Base-by-base conservation (phyloP, 1,284 basidiomycete species). In the Caloboletus firmus region DNA sequence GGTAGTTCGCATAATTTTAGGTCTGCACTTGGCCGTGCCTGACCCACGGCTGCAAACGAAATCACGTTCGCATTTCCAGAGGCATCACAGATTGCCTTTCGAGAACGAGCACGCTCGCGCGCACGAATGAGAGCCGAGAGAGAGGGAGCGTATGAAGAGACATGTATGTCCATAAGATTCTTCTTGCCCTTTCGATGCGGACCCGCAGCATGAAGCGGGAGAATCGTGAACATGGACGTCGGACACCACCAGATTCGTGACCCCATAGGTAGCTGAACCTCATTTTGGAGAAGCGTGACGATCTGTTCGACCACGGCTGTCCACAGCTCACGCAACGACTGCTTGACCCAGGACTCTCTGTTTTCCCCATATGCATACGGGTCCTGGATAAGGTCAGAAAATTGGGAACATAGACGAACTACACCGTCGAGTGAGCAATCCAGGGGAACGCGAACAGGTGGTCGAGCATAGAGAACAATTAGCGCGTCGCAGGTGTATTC, bases 401-500 rank as follows among this genome's bases (percentile, higher is more conserved):
- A 37, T 7, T 36, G 35, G 2, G n/a, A 36, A 7, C 35, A 36
- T 36, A 18, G n/a, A 6, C 28, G 34, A n/a, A 12, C 18, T 13
- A 45, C 15, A 9, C 20, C 18, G 24, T n/a, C 10, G 36, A 41
- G 17, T 1, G 22, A 22, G 36, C 35, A 30, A n/a, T 39, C 20
- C 37, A 39, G 35, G 10, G 35, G 26, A 1, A 68, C 44, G 22
- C 55, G 61, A 12, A 57, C 20, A 17, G 58, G 56, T 10, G 30
- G 43, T 4, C 46, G 47, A 37, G 48, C 42, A 12, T 32, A 17
- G 35, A 52, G 54, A 18, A 68, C 30, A 39, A 68, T 66, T n/a
- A 70, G 24, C 20, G 61, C 65, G 45, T 69, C 63, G 20, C 62
- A 68, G 1, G 60, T 51, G 39, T 57, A 54, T 45, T 48, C 24